Conservation (phyloP, 2,329 filamentous ascomycete genomes). For the Fusarium pseudograminearum region DNA sequence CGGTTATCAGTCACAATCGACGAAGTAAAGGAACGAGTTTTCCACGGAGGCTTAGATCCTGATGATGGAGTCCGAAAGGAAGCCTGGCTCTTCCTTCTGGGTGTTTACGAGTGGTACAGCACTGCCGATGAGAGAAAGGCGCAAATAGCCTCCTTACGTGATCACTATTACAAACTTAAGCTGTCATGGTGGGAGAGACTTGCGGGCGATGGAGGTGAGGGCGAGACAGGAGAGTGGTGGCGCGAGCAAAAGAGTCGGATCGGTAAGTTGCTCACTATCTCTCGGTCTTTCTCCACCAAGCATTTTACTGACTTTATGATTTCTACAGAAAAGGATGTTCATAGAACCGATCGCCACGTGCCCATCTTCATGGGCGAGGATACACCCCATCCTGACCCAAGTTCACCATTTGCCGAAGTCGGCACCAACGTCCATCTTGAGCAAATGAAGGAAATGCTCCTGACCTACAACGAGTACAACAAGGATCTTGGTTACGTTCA, state of each 20-base stretch:
- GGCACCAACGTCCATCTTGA: conserved; percentile 98
- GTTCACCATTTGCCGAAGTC: conserved; percentile 90
- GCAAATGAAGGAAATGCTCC: conserved; percentile 98
- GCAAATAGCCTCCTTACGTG: conserved; percentile 84
- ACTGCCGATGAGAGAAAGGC: conserved; percentile 86
- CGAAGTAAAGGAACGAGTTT: conserved; percentile 97
- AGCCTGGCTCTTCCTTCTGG: conserved; percentile 94
- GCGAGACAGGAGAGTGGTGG: conserved; percentile 94
- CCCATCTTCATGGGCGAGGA: conserved; percentile 97
- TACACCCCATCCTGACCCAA: conserved; percentile 94
- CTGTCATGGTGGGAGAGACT: conserved; percentile 96
- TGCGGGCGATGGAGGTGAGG: conserved; percentile 81
- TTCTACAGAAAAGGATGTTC: conserved; percentile 92
- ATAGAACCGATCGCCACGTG: conserved; percentile 93
- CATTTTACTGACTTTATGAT: conserved; percentile 30
- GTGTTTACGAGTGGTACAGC: conserved; percentile 94
- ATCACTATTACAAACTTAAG: conserved; percentile 95
- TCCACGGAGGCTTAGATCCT: conserved; percentile 89
- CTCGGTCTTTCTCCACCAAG: conserved; percentile 11
- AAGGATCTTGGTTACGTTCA: conserved; percentile 95
- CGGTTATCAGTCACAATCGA: conserved; percentile 83
- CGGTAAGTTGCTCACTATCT: conserved; percentile 69
- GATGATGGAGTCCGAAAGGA: conserved; percentile 96
- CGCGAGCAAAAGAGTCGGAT: conserved; percentile 93
- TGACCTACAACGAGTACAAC: conserved; percentile 99